phyloP scores from a whole-genome alignment of 257 asterid species.

The Nicotiana undulata region DNA sequence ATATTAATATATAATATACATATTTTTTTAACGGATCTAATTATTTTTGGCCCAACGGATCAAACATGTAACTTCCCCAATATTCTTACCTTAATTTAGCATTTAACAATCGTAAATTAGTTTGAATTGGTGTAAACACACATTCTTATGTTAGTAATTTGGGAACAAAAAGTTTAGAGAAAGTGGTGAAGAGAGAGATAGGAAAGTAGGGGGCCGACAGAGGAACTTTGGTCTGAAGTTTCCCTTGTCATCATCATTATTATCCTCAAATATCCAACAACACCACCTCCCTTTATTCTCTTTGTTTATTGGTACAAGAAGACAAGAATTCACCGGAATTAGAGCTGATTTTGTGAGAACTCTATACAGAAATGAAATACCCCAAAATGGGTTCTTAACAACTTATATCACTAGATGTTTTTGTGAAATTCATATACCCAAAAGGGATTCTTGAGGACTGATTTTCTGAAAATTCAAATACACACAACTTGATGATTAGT shows the following conservation, averaged over 20 bases:
- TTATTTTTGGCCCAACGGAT: too few species aligned
- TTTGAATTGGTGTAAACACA: too few species aligned
- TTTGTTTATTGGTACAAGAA: background rate
- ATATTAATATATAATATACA: too few species aligned
- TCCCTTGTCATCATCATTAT: background rate
- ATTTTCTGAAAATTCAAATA: background rate
- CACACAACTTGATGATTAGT: background rate
- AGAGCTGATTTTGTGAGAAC: background rate
- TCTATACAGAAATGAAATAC: background rate
- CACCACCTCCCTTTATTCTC: background rate
- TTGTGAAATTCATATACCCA: background rate
- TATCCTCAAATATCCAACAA: background rate
- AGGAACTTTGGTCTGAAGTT: conserved; percentile 1
- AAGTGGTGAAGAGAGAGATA: background rate
- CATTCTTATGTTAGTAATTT: too few species aligned
- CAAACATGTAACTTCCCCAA: too few species aligned
- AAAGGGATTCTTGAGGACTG: background rate
- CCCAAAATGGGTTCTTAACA: background rate
- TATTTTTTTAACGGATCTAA: too few species aligned
- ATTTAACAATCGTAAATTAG: too few species aligned
- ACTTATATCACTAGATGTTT: background rate
- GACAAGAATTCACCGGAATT: background rate
- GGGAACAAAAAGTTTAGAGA: background rate
- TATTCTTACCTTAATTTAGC: too few species aligned
- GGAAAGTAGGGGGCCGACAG: background rate